Percentiles rank a stretch among this genome's conserved stretches.
Evolutionary conservation across 768 basidiomycete species (phyloP).

Genomic region (Suillus fuscotomentosus): DNA sequence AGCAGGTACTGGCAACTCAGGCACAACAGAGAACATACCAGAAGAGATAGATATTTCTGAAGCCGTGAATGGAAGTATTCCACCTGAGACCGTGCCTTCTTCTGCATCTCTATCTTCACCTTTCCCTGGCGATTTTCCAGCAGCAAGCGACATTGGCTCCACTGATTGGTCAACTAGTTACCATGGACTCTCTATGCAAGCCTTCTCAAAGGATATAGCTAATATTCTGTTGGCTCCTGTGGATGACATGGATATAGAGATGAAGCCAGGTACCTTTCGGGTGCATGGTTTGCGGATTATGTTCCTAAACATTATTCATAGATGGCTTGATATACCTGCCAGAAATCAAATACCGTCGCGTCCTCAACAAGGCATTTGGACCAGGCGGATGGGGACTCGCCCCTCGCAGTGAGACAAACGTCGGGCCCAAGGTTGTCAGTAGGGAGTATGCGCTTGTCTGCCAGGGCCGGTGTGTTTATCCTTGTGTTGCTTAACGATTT

Average conservation of each 20-base stretch:
- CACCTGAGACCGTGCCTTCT: conserved; percentile 14
- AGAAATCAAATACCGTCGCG: conserved; percentile 94
- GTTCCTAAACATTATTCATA: conserved; percentile 25
- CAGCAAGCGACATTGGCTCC: conserved; percentile 16
- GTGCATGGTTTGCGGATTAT: background rate
- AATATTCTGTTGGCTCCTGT: conserved; percentile 74
- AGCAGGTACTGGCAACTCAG: conserved; percentile 19
- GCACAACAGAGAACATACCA: conserved; percentile 19
- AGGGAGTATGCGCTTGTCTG: conserved; percentile 95
- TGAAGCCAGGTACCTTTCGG: conserved; percentile 77
- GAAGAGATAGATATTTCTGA: conserved; percentile 17
- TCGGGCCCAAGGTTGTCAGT: conserved; percentile 84
- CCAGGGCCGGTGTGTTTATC: conserved; percentile 68
- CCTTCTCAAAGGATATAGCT: conserved; percentile 75
- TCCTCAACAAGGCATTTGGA: conserved; percentile 91
- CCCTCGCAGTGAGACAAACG: conserved; percentile 88
- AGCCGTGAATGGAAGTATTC: conserved; percentile 13
- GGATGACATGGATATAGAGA: conserved; percentile 79
- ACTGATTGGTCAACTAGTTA: conserved; percentile 92
- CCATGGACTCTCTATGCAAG: conserved; percentile 70
- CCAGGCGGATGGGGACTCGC: conserved; percentile 98
- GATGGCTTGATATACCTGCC: conserved; percentile 95
- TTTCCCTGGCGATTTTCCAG: conserved; percentile 28
- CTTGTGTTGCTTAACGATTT: background rate
- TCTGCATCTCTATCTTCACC: conserved; percentile 14